phyloP scores from a whole-genome alignment of 371 early-diverging fungal species.

The Fennellomyces sp. region DNA sequence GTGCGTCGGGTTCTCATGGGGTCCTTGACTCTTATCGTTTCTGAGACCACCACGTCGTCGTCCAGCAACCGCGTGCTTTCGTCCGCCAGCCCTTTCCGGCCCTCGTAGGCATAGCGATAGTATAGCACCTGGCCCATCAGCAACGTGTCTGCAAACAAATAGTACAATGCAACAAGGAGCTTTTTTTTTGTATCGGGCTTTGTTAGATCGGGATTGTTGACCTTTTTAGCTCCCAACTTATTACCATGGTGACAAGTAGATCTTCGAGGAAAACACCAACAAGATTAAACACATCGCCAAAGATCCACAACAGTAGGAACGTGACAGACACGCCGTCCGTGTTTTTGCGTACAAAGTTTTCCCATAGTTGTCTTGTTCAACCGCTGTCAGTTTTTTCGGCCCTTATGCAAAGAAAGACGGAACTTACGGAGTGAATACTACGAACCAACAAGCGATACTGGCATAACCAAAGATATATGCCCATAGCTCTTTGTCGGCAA shows the following conservation, averaged over 20 bases:
- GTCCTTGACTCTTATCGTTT: neutral
- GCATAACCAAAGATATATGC: conserved; percentile 48
- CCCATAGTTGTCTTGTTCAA: conserved; percentile 58
- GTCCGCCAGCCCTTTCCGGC: neutral
- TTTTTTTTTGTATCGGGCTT: conserved; percentile 6
- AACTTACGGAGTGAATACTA: conserved; percentile 74
- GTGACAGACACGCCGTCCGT: conserved; percentile 68
- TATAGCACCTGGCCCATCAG: conserved; percentile 60
- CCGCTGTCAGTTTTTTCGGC: neutral
- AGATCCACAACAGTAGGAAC: conserved; percentile 79
- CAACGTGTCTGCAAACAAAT: conserved; percentile 48
- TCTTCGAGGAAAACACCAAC: conserved; percentile 74
- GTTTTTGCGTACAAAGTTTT: conserved; percentile 63
- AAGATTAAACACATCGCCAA: conserved; percentile 83
- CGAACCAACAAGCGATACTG: conserved; percentile 67
- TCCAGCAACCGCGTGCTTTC: neutral
- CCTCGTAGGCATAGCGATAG: conserved; percentile 37
- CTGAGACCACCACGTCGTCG: neutral
- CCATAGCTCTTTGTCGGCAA: conserved; percentile 18
- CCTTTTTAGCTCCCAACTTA: no score
- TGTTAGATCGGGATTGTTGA: neutral
- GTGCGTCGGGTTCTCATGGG: conserved; percentile 19
- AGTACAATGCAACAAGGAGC: conserved; percentile 52
- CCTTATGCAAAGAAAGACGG: neutral
- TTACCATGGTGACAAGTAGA: conserved; percentile 72